phyloP scores from a whole-genome alignment of 306 rosid genomes.

The Pyrus bretschneideri region DNA sequence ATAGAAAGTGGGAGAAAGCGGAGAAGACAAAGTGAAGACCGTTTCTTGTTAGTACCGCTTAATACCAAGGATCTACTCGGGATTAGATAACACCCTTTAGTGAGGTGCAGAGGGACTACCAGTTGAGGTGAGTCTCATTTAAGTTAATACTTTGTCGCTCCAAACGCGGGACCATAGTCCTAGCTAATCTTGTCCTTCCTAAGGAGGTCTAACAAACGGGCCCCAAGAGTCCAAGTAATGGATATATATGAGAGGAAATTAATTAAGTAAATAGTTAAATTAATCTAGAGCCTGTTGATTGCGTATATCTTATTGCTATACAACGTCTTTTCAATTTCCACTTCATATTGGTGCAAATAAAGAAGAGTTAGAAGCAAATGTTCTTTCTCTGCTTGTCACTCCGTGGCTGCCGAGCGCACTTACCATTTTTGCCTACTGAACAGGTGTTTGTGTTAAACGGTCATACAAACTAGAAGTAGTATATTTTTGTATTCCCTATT shows the following conservation, averaged over 20 bases:
- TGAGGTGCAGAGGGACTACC: too few relatives aligned
- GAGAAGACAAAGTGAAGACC: too few relatives aligned
- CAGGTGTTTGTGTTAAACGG: neutral
- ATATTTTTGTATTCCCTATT: neutral
- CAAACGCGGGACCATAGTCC: too few relatives aligned
- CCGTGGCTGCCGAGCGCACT: neutral
- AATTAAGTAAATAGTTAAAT: neutral
- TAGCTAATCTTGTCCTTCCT: too few relatives aligned
- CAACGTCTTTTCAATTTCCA: neutral
- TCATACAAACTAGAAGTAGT: neutral
- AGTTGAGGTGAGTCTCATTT: too few relatives aligned
- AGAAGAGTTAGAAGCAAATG: neutral
- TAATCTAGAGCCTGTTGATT: neutral
- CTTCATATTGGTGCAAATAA: neutral
- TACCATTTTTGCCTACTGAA: neutral
- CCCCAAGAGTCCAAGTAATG: neutral
- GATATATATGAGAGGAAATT: neutral
- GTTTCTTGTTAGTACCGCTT: too few relatives aligned
- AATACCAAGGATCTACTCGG: too few relatives aligned
- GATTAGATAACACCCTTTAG: too few relatives aligned
- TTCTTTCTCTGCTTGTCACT: neutral
- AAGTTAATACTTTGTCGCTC: too few relatives aligned
- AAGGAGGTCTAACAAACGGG: too few relatives aligned
- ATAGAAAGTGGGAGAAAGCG: too few relatives aligned
- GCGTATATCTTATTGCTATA: neutral